Percentiles rank a stretch among this genome's conserved stretches.
phyloP scores from a whole-genome alignment of 2,329 filamentous ascomycete genomes.

The Fusarium sp. region DNA sequence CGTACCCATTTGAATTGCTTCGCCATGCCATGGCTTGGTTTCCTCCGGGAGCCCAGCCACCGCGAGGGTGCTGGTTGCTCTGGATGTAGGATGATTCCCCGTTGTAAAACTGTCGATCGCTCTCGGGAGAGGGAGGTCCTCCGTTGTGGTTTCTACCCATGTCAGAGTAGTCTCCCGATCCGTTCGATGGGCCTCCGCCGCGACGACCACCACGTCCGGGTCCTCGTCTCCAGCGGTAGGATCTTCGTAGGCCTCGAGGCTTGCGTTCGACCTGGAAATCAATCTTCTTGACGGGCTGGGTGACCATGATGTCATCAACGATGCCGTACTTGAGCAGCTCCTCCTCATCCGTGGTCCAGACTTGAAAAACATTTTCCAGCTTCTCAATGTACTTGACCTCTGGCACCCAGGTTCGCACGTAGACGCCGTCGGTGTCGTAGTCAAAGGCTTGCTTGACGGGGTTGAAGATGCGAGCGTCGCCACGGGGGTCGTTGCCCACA shows the following conservation, averaged over 20 bases:
- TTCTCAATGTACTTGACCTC: conserved; percentile 66
- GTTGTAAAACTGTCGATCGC: conserved; percentile 19
- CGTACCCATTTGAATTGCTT: conserved; percentile 21
- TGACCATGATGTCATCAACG: conserved; percentile 68
- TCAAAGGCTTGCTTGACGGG: conserved; percentile 81
- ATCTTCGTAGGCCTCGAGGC: conserved; percentile 45
- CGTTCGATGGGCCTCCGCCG: neutral
- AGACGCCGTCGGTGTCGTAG: conserved; percentile 74
- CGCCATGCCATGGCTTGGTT: conserved; percentile 23
- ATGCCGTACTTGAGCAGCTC: conserved; percentile 66
- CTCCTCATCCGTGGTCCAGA: conserved; percentile 68
- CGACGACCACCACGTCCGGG: conserved; percentile 34
- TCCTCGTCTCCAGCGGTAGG: conserved; percentile 41
- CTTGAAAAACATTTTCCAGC: conserved; percentile 70
- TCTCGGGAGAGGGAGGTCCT: conserved; percentile 15
- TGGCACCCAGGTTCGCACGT: conserved; percentile 75
- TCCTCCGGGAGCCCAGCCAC: conserved; percentile 11
- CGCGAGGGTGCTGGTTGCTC: neutral
- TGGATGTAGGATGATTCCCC: conserved; percentile 2
- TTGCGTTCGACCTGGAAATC: conserved; percentile 66
- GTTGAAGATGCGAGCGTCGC: conserved; percentile 77
- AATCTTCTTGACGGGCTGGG: conserved; percentile 70
- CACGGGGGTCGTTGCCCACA: conserved; percentile 79
- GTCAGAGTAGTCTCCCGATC: conserved; percentile 4
- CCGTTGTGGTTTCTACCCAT: neutral